Evolutionary conservation across 2,329 filamentous ascomycete genomes (phyloP), one percentile per base, ranked within the genome.

Genomic region (Ramularia collo-cygni): DNA sequence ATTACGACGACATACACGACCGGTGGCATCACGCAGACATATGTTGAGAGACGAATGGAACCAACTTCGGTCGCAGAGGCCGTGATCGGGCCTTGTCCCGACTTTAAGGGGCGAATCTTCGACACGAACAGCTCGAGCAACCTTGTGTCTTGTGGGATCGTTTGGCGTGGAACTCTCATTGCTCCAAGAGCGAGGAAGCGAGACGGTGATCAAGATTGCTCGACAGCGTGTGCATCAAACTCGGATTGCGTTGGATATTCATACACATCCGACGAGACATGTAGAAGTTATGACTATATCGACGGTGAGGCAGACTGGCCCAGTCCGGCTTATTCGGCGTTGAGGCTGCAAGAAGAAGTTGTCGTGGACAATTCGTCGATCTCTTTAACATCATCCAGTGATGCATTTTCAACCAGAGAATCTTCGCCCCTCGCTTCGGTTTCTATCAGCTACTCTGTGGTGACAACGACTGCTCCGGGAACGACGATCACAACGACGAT

Each of bases 81-180:
- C 8, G 28, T 38, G 8, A 38, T 38, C 17, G 36, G 36, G 14
- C 28, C 28, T 13, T 38, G 36, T 21, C 36, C 36, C n/a, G 28
- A 38, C n/a, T 30, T 28, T 8, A 28, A 18, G 17, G 37, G 28
- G 13, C 19, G 14, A 15, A 19, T 26, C 4, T 9, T 39, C 16
- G 14, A 33, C 7, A 19, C 31, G 3, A 18, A 16, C 10, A 19
- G 31, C 8, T 17, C 16, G 14, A 19, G 16, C 3, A 33, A 17
- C 13, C 9, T 39, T 3, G 37, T 39, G 9, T 17, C 37, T 26
- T 39, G 37, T 17, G 37, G 37, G 15, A 12, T 39, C 13, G 26
- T 33, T 8, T 39, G 14, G 12, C 19, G 26, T 16, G 37, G 37
- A 10, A 33, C 28, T 14, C 24, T 39, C 16, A n/a, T 17, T 8